phyloP scores from a whole-genome alignment of 192 early-diverging fungal species.

The Umbelopsis sp. region DNA sequence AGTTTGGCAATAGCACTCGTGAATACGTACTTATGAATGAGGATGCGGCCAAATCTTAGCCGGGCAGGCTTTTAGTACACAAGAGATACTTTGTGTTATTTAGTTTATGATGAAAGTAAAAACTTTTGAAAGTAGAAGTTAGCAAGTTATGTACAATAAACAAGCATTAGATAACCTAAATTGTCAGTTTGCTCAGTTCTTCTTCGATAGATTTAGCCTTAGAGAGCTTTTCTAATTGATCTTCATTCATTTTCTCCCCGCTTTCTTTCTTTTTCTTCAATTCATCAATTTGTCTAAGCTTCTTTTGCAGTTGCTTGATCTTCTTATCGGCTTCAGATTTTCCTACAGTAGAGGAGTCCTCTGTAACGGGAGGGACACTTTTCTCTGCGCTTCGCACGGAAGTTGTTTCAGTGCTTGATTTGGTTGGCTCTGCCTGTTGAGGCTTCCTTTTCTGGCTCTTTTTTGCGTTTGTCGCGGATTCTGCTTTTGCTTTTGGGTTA shows the following conservation, averaged over 20 bases:
- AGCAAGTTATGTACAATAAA: conserved; percentile 6
- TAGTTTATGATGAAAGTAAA: neutral
- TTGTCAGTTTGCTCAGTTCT: conserved; percentile 36
- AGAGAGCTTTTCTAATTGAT: conserved; percentile 67
- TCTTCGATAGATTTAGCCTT: conserved; percentile 49
- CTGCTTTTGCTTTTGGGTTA: conserved; percentile 14
- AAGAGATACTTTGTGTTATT: neutral
- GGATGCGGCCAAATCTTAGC: conserved; percentile 34
- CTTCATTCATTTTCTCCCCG: conserved; percentile 51
- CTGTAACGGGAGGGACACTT: neutral
- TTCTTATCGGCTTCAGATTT: conserved; percentile 45
- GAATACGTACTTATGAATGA: conserved; percentile 92
- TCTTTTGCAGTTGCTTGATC: conserved; percentile 67
- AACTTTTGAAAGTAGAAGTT: neutral
- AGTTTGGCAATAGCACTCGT: conserved; percentile 88
- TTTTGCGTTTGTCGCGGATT: conserved; percentile 22
- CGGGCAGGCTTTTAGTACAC: neutral
- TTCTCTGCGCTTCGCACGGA: conserved; percentile 21
- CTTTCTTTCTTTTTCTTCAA: conserved; percentile 54
- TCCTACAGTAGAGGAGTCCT: too few relatives aligned
- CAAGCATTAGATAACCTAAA: neutral
- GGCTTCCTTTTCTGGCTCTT: conserved; percentile 29
- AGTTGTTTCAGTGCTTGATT: neutral
- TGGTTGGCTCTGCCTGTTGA: neutral
- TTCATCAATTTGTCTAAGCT: conserved; percentile 67